Evolutionary conservation across 2,329 filamentous ascomycete species (phyloP).

Genomic region (Cladosporium sphaerospermum): DNA sequence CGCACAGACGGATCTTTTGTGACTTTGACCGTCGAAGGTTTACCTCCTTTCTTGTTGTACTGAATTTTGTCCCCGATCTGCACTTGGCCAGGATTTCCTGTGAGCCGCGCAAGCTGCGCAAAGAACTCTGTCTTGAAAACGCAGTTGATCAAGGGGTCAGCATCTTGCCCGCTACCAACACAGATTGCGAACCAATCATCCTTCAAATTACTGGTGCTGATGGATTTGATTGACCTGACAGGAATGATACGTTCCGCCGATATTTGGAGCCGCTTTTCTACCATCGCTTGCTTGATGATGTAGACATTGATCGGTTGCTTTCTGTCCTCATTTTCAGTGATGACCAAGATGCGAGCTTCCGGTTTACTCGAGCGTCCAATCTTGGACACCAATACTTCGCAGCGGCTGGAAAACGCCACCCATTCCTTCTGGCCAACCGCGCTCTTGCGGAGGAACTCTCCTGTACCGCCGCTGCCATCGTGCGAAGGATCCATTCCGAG

Average conservation of each 20-base stretch:
- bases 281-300: conserved; percentile 75
- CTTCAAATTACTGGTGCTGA: conserved; percentile 71
- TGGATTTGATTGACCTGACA: conserved; percentile 79
- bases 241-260: conserved; percentile 74
- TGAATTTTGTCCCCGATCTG: conserved; percentile 81
- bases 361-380: conserved; percentile 95
- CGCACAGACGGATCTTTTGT: conserved; percentile 74
- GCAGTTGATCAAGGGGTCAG: conserved; percentile 90
- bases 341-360: conserved; percentile 73
- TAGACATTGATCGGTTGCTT: conserved; percentile 66
- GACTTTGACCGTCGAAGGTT: conserved; percentile 81
- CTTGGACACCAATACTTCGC: conserved; percentile 84
- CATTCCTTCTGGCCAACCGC: conserved; percentile 53
- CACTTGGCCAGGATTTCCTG: conserved; percentile 73
- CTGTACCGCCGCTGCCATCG: conserved; percentile 52
- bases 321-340: conserved; percentile 52
- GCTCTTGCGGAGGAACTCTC: conserved; percentile 70
- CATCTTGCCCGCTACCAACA: conserved; percentile 80
- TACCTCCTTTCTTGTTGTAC: conserved; percentile 96
- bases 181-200: conserved; percentile 98
- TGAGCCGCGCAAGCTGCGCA: conserved; percentile 66
- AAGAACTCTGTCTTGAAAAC: conserved; percentile 97
- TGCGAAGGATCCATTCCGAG: conserved; percentile 65
- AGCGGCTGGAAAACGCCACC: conserved; percentile 82
- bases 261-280: conserved; percentile 77